Evolutionary conservation across 2,329 filamentous ascomycete species (phyloP).

Genomic region (Anthostomella pinea): DNA sequence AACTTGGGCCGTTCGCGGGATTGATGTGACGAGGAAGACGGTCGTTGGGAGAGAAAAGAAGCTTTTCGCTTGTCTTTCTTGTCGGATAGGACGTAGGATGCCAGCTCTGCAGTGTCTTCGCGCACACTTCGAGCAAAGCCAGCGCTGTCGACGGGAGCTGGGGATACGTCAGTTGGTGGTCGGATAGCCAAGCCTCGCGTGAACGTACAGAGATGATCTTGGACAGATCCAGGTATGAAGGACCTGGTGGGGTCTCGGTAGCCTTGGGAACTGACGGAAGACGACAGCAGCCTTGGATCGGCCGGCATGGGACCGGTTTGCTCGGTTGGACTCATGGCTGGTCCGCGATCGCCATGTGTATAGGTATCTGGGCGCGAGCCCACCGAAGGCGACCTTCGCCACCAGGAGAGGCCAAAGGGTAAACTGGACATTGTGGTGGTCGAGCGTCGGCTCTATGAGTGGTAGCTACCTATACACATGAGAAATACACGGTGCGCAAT

Average conservation of each 20-base stretch:
- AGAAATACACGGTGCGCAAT: not conserved
- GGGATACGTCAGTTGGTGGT: slow-evolving; percentile 15
- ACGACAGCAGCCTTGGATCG: slow-evolving; percentile 28
- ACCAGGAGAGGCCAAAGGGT: slow-evolving; percentile 47
- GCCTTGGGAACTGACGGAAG: slow-evolving; percentile 36
- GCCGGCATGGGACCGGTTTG: slow-evolving; percentile 11
- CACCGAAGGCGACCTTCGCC: slow-evolving; percentile 39
- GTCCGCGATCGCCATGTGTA: slow-evolving; percentile 29
- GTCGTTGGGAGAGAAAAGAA: slow-evolving; percentile 43
- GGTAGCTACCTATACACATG: slow-evolving; percentile 11
- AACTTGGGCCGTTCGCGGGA: slow-evolving; percentile 23
- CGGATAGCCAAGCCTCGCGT: no score
- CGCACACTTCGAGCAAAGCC: slow-evolving; percentile 77
- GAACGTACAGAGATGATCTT: slow-evolving; percentile 58
- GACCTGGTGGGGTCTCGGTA: slow-evolving; percentile 68
- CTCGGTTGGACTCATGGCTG: slow-evolving; percentile 22
- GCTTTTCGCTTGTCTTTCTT: slow-evolving; percentile 44
- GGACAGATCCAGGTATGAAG: slow-evolving; percentile 65
- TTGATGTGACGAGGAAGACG: slow-evolving; percentile 33
- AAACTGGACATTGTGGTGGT: slow-evolving; percentile 46
- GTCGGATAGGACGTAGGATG: slow-evolving; percentile 74
- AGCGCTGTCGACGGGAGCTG: slow-evolving; percentile 61
- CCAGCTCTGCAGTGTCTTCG: slow-evolving; percentile 83
- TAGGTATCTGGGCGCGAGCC: slow-evolving; percentile 31
- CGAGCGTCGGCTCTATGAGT: slow-evolving; percentile 12